Percentiles rank a stretch among this genome's conserved stretches.
phyloP scores from a whole-genome alignment of 805 yeast species.

The Schizosaccharomyces cryophilus region DNA sequence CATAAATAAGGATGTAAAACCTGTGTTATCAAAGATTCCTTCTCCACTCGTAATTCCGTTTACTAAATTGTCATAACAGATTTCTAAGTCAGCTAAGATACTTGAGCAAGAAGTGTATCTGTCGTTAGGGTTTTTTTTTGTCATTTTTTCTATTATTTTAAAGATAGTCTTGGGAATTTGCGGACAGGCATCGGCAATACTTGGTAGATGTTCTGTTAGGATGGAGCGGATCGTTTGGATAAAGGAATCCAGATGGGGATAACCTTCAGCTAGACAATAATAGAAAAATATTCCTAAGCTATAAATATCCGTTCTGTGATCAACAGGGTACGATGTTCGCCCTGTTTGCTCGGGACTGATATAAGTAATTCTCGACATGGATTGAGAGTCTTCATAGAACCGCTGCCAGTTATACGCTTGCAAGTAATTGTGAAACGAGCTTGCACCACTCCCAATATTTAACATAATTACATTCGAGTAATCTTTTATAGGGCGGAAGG shows the following conservation, averaged over 20 bases:
- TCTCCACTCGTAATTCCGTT: background rate
- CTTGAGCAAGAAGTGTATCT: slow-evolving; percentile 8
- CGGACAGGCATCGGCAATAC: slow-evolving; percentile 6
- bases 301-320: slow-evolving; percentile 10
- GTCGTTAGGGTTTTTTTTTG: slow-evolving; percentile 6
- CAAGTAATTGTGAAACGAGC: slow-evolving; percentile 3
- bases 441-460: slow-evolving; percentile 7
- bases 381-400: slow-evolving; percentile 2
- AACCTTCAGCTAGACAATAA: slow-evolving; percentile 6
- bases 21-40: background rate
- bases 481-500: slow-evolving; percentile 6
- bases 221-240: slow-evolving; percentile 7
- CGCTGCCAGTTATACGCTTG: background rate
- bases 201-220: slow-evolving; percentile 8
- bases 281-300: slow-evolving; percentile 9
- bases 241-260: slow-evolving; percentile 7
- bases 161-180: slow-evolving; percentile 7
- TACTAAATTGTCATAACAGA: background rate
- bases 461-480: slow-evolving; percentile 6
- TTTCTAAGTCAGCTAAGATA: background rate
- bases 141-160: slow-evolving; percentile 8
- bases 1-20: background rate
- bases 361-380: slow-evolving; percentile 8
- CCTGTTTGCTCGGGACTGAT: slow-evolving; percentile 11
- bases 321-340: slow-evolving; percentile 6